Percentiles rank a stretch among this genome's conserved stretches.
These are phyloP conservation scores for Psilocybe tampanensis DNA, from an alignment of 768 basidiomycete genomes.

Conservation along the genomic window DNA sequence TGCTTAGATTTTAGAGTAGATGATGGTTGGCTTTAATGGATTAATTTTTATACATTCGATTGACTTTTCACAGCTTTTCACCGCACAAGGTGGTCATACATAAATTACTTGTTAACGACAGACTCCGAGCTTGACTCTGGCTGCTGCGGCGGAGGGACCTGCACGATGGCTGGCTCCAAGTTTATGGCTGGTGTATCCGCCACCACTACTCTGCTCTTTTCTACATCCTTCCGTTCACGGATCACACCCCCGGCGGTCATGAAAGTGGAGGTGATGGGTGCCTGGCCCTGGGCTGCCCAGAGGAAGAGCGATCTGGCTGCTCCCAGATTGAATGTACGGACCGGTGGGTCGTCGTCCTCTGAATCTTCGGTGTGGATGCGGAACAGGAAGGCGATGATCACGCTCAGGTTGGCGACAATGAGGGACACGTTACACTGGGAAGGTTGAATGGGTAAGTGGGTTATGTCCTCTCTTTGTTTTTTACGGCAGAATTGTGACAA, in stretches of 20 bases:
- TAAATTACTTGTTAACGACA: too few relatives aligned
- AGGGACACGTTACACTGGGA: conserved; percentile 37
- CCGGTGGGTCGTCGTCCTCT: neutral
- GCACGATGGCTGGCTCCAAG: too few relatives aligned
- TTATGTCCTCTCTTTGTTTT: neutral
- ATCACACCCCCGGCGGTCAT: conserved; percentile 2
- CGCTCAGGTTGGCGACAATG: conserved; percentile 43
- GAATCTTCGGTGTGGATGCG: conserved; percentile 23
- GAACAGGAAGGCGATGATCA: conserved; percentile 37
- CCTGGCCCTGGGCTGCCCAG: neutral
- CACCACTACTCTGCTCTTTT: neutral
- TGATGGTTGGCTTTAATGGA: conserved; percentile 1
- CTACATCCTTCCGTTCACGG: conserved; percentile 4
- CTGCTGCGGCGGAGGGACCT: too few relatives aligned
- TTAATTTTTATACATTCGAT: neutral
- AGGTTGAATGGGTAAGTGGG: neutral
- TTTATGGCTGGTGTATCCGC: neutral
- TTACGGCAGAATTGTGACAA: neutral
- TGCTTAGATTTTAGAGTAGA: conserved; percentile 36
- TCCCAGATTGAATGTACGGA: conserved; percentile 3
- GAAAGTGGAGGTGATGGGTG: conserved; percentile 16
- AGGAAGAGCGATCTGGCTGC: neutral
- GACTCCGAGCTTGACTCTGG: too few relatives aligned
- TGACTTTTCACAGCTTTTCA: too few relatives aligned
- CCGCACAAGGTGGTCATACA: too few relatives aligned